Evolutionary conservation across 345 rosid species (phyloP).

Genomic region (Corchorus olitorius): DNA sequence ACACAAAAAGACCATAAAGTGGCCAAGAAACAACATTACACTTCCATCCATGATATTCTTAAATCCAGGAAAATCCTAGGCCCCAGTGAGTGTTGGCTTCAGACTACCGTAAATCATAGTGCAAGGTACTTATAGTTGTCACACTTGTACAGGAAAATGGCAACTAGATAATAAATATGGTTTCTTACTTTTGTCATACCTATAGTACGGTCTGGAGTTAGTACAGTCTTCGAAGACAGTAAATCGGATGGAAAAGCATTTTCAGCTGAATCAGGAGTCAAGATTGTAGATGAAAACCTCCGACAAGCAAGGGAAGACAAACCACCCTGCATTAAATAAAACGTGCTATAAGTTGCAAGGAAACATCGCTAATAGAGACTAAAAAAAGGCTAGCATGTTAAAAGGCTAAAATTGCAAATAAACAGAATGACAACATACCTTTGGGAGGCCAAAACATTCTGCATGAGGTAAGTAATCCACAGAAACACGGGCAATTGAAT

Average conservation of each 20-base stretch:
- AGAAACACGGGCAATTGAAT: background rate
- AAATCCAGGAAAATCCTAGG: background rate
- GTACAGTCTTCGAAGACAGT: conserved; percentile 44
- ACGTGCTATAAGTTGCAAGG: background rate
- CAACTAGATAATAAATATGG: background rate
- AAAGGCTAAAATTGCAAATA: background rate
- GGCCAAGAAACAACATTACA: background rate
- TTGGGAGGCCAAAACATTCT: conserved; percentile 24
- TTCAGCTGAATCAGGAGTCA: conserved; percentile 61
- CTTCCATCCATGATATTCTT: background rate
- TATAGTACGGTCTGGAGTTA: conserved; percentile 55
- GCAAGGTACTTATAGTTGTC: background rate
- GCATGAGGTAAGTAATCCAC: conserved; percentile 22
- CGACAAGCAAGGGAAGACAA: conserved; percentile 38
- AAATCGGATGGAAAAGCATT: conserved; percentile 65
- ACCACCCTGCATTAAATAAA: conserved; percentile 42
- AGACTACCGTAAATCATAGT: background rate
- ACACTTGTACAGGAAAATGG: background rate
- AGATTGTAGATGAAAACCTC: conserved; percentile 51
- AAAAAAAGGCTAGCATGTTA: background rate
- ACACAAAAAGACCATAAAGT: background rate
- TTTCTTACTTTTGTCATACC: conserved; percentile 40
- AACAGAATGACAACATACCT: conserved; percentile 24
- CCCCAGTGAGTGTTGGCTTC: background rate
- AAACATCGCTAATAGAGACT: background rate